Percentiles rank a stretch among this genome's conserved stretches.
These are phyloP conservation scores for Ustilago curta DNA, from an alignment of 1,284 basidiomycete species.

Conservation along the genomic window DNA sequence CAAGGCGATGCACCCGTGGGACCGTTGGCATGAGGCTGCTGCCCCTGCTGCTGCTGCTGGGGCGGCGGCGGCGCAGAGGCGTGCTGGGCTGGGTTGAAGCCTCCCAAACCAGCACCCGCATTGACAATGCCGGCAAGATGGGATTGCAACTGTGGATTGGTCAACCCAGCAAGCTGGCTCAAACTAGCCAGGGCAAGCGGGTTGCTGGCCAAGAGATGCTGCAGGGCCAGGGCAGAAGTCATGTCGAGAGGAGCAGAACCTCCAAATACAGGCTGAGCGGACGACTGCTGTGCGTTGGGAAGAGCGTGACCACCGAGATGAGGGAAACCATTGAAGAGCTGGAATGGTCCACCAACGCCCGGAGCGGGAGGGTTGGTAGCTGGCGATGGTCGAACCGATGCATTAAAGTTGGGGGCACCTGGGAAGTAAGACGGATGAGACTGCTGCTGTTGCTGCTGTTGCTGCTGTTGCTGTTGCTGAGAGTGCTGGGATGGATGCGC, in stretches of 20 bases:
- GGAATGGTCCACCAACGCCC: slow-evolving; percentile 22
- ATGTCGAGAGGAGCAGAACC: slow-evolving; percentile 55
- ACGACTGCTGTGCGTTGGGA: slow-evolving; percentile 23
- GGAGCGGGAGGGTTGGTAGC: slow-evolving; percentile 35
- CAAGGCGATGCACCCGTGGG: slow-evolving; percentile 20
- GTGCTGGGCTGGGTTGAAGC: slow-evolving; percentile 24
- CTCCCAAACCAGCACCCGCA: slow-evolving; percentile 22
- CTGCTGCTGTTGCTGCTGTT: slow-evolving; percentile 30
- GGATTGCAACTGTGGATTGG: slow-evolving; percentile 51
- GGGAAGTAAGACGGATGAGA: slow-evolving; percentile 30
- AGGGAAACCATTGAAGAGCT: slow-evolving; percentile 36
- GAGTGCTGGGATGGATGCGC: slow-evolving; percentile 28
- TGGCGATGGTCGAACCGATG: slow-evolving; percentile 27
- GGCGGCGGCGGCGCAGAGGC: slow-evolving; percentile 3
- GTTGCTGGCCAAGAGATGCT: slow-evolving; percentile 64
- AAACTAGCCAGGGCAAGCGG: slow-evolving; percentile 58
- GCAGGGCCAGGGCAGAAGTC: slow-evolving; percentile 65
- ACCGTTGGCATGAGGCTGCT: slow-evolving; percentile 27
- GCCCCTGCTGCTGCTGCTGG: slow-evolving; percentile 41
- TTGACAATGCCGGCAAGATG: slow-evolving; percentile 50
- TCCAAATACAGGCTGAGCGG: slow-evolving; percentile 23
- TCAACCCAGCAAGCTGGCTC: slow-evolving; percentile 49
- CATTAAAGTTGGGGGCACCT: slow-evolving; percentile 36
- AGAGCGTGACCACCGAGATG: slow-evolving; percentile 18
- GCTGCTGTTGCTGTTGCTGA: slow-evolving; percentile 29